Evolutionary conservation across 176 grass and related monocot species (phyloP), one percentile per base, ranked within the genome.

Genomic region (Lolium multiflorum): DNA sequence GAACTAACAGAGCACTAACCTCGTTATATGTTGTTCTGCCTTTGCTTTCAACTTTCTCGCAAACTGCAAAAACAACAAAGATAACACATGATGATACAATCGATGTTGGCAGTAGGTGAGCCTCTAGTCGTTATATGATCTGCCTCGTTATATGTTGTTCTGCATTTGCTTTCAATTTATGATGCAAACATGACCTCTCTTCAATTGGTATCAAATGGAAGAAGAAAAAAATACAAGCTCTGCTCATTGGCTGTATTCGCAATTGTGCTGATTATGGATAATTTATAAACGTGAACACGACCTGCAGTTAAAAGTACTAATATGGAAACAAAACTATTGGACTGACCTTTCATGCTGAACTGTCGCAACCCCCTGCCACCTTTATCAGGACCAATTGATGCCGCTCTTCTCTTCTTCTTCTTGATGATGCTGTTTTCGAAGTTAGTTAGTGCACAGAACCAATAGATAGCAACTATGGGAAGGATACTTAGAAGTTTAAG

Each of bases 31-130:
- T 96, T 68, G 97, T 99, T 86, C 97, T 94, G 44, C 92, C 97
- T 87, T 99, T 99, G 90, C 97, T 99, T 96, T 99, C 97, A 84
- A 99, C 97, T 90, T 96, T 99, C 72, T 99, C 92, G 61, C 97
- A 99, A 82, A 99, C 97, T 99, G 85, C 73, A 88, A 81, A 64
- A 85, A 75, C 8, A 79, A 77, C 24, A 89, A 58, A 86, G 15
- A 43, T 11, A 81, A 52, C 20, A 72, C 17, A 87, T 64, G 11
- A 59, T 50, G 55, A 81, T 20, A 55, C 25, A 37, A 49, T 64
- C 9, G 11, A 60, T 58, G n/a, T 48, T 58, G 66, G 38, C 28
- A 60, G 48, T 44, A 21, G 15, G 24, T 28, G 14, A 17, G 37
- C 35, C 6, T 9, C n/a, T 13, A 47, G 43, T 82, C 22, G 48